phyloP scores from a whole-genome alignment of 441 rosid species.

The Populus hybrid region DNA sequence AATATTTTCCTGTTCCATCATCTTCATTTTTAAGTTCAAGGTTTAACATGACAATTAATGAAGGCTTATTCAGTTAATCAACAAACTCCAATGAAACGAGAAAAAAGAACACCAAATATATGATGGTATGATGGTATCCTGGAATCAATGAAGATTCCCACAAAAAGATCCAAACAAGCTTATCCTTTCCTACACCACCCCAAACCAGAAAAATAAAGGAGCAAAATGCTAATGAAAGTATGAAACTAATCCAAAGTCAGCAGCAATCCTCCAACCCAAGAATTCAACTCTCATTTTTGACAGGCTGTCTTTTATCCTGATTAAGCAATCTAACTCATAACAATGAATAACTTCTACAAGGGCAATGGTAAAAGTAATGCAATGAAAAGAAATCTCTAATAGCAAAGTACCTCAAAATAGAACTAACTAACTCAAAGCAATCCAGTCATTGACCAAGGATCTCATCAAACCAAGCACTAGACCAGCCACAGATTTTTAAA shows the following conservation, averaged over 20 bases:
- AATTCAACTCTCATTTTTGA: background rate
- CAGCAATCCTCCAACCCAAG: too few relatives aligned
- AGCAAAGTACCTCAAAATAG: too few relatives aligned
- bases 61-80: background rate
- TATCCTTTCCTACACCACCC: background rate
- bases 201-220: background rate
- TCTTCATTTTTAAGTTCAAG: background rate
- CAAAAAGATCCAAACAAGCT: background rate
- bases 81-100: background rate
- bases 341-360: background rate
- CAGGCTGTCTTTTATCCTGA: background rate
- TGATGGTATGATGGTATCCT: background rate
- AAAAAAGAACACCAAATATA: background rate
- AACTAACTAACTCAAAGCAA: too few relatives aligned
- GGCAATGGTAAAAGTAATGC: too few relatives aligned
- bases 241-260: too few relatives aligned
- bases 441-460: too few relatives aligned
- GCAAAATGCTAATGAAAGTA: background rate
- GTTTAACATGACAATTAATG: background rate
- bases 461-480: too few relatives aligned
- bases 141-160: background rate
- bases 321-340: background rate
- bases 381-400: too few relatives aligned
- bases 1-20: background rate
- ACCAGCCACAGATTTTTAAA: background rate